Base-by-base conservation (phyloP, 441 rosid species). In the Gossypium aridum region DNA sequence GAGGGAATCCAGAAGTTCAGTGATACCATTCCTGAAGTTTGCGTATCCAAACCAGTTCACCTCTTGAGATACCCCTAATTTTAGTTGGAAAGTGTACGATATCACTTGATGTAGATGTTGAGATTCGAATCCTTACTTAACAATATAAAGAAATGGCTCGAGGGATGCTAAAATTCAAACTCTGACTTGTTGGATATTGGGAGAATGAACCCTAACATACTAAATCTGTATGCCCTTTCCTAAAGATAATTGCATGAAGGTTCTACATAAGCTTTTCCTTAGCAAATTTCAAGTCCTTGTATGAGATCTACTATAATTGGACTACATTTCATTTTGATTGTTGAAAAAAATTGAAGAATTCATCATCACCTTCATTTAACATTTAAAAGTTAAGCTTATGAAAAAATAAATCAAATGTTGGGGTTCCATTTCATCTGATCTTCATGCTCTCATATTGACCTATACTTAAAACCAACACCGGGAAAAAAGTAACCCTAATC, bases 381-480 rank as follows among this genome's bases (percentile, higher is more conserved):
- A 37, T 37, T 64, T 14, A 37, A 9, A 9, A 37, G 2, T 34
- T 16, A 31, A 0, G 20, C 51, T 17, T 64, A 3, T 17, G 69
- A 64, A 64, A 37, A 0, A 34, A 34, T 34, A 34, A 34, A 34
- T 34, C 43, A 34, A 34, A 7, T 34, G 43, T 34, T 34, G 9
- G 43, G 43, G 9, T 7, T 7, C 43, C 9, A 34, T 34, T 34
- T 34, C 43, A 34, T 53, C 56, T 26, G 7, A 3, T 39, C 9
- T 45, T 34, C 72, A 67, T 61, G 22, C 74, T 72, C 34, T 53
- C 28, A 31, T 22, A 19, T 67, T 49, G 55, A 23, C 54, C 76
- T 75, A 75, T 59, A 39, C 28, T 57, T 57, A 34, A 28, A 56
- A 47, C 61, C 54, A 14, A 49, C 4, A 23, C 64, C 53, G 49